A percentile compares a stretch with the other conserved stretches of the same genome.
Conservation (phyloP, 2,329 filamentous ascomycete species). For the Raffaelea arxii region DNA sequence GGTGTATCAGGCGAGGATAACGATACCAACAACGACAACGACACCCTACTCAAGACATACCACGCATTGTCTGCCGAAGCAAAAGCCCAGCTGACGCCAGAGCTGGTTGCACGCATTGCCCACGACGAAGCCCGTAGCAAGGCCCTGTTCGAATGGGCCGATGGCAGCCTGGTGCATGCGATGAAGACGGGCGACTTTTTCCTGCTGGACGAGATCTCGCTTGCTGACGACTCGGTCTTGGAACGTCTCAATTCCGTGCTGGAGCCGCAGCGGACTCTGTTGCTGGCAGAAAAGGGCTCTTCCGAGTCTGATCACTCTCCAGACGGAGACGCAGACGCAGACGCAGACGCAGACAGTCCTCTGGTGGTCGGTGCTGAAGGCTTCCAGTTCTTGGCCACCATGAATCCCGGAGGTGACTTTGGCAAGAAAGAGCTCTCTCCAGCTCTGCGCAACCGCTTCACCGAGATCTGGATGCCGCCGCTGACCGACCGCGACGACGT, state of each 20-base stretch:
- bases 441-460: conserved; percentile 90
- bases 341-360: conserved; percentile 53
- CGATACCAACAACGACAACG: not conserved
- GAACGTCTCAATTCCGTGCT: conserved; percentile 95
- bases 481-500: conserved; percentile 80
- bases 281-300: conserved; percentile 93
- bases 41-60: conserved; percentile 46
- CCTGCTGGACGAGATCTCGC: conserved; percentile 91
- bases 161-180: conserved; percentile 85
- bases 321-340: conserved; percentile 44
- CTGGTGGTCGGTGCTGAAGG: conserved; percentile 64
- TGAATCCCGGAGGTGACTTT: conserved; percentile 98
- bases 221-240: conserved; percentile 94
- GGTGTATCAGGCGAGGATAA: conserved; percentile 10
- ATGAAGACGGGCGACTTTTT: conserved; percentile 90
- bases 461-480: conserved; percentile 95
- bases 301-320: too few relatives aligned
- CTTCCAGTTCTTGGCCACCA: conserved; percentile 95
- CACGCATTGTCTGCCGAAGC: conserved; percentile 37
- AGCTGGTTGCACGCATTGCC: conserved; percentile 36
- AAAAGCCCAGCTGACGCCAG: conserved; percentile 34
- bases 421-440: conserved; percentile 96
- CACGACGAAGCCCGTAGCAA: conserved; percentile 55
- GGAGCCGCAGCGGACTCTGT: conserved; percentile 73
- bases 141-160: conserved; percentile 91